phyloP scores from a whole-genome alignment of 1,284 basidiomycete genomes.

The Boletellus deceptivus region DNA sequence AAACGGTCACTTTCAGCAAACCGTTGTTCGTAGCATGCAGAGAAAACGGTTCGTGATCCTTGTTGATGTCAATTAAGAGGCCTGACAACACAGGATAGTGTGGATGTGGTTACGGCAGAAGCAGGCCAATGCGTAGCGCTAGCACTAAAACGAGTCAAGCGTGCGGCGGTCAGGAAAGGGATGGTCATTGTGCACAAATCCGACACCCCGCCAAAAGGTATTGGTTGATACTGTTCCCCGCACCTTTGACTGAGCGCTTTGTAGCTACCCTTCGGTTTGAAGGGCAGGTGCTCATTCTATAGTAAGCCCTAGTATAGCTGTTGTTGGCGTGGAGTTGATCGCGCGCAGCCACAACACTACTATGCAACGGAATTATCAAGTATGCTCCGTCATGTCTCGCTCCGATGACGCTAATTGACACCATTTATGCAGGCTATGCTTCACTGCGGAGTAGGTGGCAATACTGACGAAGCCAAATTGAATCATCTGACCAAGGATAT shows the following conservation, averaged over 20 bases:
- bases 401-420: background rate
- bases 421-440: slow-evolving; percentile 65
- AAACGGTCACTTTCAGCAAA: slow-evolving; percentile 85
- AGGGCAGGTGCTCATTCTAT: slow-evolving; percentile 82
- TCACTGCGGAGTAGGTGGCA: slow-evolving; percentile 71
- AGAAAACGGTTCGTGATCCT: slow-evolving; percentile 67
- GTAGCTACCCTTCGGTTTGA: slow-evolving; percentile 77
- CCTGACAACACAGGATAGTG: slow-evolving; percentile 43
- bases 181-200: slow-evolving; percentile 88
- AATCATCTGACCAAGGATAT: slow-evolving; percentile 4
- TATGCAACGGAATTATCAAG: slow-evolving; percentile 87
- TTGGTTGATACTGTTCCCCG: background rate
- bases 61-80: background rate
- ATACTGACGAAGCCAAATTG: background rate
- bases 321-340: slow-evolving; percentile 11
- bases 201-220: slow-evolving; percentile 74
- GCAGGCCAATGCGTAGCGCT: slow-evolving; percentile 95
- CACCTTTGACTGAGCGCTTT: slow-evolving; percentile 1
- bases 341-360: slow-evolving; percentile 82
- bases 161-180: slow-evolving; percentile 86
- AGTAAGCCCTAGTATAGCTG: slow-evolving; percentile 44
- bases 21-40: slow-evolving; percentile 90
- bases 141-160: slow-evolving; percentile 86
- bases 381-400: slow-evolving; percentile 30
- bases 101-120: slow-evolving; percentile 80